Conservation (phyloP, 2,329 filamentous ascomycete genomes). For the Alternaria panax region DNA sequence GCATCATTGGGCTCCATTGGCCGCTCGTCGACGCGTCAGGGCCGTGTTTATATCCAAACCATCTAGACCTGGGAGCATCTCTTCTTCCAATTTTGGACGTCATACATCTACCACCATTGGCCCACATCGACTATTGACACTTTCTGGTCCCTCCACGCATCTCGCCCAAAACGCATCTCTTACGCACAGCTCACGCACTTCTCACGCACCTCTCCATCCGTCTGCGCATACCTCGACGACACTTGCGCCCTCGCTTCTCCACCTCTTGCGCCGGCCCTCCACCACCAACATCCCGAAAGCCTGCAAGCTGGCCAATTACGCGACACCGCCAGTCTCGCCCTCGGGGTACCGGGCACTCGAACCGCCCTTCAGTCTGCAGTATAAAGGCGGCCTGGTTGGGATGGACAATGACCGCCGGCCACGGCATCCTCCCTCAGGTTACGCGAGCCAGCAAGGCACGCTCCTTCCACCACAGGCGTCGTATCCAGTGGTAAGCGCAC, state of each 20-base stretch:
- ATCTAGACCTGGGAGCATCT: conserved; percentile 39
- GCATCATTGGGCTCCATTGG: conserved; percentile 49
- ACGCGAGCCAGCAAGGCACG: conserved; percentile 60
- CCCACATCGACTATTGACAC: conserved; percentile 16
- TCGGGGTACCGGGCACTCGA: conserved; percentile 67
- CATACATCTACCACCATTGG: conserved; percentile 28
- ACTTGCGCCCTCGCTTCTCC: conserved; percentile 7
- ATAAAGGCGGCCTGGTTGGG: conserved; percentile 63
- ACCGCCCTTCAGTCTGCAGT: conserved; percentile 64
- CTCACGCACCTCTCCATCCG: conserved; percentile 21
- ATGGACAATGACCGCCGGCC: conserved; percentile 80
- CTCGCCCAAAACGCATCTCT: conserved; percentile 23
- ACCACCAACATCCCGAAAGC: conserved; percentile 32
- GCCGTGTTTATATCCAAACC: conserved; percentile 49
- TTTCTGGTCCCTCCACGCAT: conserved; percentile 17
- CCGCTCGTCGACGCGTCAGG: conserved; percentile 43
- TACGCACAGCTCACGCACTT: conserved; percentile 15
- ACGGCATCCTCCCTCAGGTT: conserved; percentile 75
- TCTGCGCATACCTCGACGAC: conserved; percentile 14
- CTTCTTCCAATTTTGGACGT: conserved; percentile 38
- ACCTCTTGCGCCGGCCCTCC: conserved; percentile 27
- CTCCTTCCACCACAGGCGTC: conserved; percentile 54
- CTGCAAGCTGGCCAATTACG: conserved; percentile 71
- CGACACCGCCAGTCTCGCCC: conserved; percentile 69
- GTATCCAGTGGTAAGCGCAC: conserved; percentile 55